phyloP scores from a whole-genome alignment of 768 basidiomycete species.

The Cubamyces sp. region DNA sequence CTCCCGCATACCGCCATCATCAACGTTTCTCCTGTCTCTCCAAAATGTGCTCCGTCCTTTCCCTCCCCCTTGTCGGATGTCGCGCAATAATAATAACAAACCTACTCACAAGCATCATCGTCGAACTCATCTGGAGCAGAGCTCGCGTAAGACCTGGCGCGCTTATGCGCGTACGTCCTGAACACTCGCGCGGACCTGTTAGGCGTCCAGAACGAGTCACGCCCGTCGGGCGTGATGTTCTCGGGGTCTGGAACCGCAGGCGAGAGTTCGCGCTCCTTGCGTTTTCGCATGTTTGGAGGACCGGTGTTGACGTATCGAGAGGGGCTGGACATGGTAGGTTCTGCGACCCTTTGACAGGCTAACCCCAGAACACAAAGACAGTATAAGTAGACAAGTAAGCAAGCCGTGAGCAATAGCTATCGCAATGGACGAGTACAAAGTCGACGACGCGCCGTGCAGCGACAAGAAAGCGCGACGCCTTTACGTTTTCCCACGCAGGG shows the following conservation, averaged over 20 bases:
- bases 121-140: background rate
- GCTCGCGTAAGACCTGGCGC: slow-evolving; percentile 10
- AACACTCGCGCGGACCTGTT: slow-evolving; percentile 7
- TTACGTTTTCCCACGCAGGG: too few relatives aligned
- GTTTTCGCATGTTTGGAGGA: slow-evolving; percentile 9
- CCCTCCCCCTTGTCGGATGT: background rate
- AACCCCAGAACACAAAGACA: too few relatives aligned
- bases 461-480: too few relatives aligned
- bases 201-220: slow-evolving; percentile 9
- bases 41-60: background rate
- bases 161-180: slow-evolving; percentile 18
- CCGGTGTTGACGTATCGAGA: background rate
- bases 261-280: slow-evolving; percentile 14
- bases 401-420: too few relatives aligned
- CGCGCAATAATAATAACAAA: background rate
- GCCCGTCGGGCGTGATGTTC: background rate
- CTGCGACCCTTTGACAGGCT: too few relatives aligned
- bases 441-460: too few relatives aligned
- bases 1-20: too few relatives aligned
- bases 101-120: background rate
- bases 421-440: too few relatives aligned
- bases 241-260: slow-evolving; percentile 15
- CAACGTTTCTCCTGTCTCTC: background rate
- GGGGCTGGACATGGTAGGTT: background rate
- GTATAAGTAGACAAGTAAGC: too few relatives aligned